Base-by-base conservation (phyloP, 164 flowering plant genomes). In the Paratinospora sagittata region DNA sequence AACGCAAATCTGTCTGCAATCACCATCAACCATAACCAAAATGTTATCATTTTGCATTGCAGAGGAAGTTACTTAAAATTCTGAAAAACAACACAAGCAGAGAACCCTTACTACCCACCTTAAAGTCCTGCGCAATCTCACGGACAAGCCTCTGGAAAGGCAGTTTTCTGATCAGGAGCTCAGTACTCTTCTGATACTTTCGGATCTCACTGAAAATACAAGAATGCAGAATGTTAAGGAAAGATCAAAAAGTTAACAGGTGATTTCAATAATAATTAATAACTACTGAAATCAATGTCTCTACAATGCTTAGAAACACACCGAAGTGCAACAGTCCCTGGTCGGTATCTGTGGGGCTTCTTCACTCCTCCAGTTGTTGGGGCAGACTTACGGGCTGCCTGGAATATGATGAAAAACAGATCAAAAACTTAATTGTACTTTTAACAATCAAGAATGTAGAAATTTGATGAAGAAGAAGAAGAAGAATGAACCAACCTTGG, bases 91-190 rank as follows among this genome's bases (percentile, higher is more conserved):
- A 37, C 24, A 17, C 13, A 23, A 23, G 27, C 55, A 41, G 24
- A 41, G 11, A 49, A 0, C 19, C 24, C 12, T 43, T 27, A 23
- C 24, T 34, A 67, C 68, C 63, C 68, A 76, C 79, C 70, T 77
- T 77, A 52, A 72, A 72, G 39, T 72, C 76, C 74, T 73, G 76
- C 1, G 80, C 77, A 45, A 77, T 77, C 66, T 77, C 80, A 66
- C 76, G 71, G 57, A 77, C 80, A 30, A 77, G 71, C 76, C 80
- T 73, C 73, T 77, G 80, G 72, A 77, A 77, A 3, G 76, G 76
- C 24, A 73, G 65, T 24, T 77, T 77, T 68, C 74, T 73, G 16
- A 77, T 77, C 58, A 77, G 33, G 21, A 77, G 71, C 58, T 77
- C 74, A 12, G 80, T 73, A 72, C 76, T 77, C 69, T 77, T 77